These are phyloP conservation scores for Aaosphaeria arxii DNA, from an alignment of 2,329 filamentous ascomycete genomes.

Conservation along the genomic window DNA sequence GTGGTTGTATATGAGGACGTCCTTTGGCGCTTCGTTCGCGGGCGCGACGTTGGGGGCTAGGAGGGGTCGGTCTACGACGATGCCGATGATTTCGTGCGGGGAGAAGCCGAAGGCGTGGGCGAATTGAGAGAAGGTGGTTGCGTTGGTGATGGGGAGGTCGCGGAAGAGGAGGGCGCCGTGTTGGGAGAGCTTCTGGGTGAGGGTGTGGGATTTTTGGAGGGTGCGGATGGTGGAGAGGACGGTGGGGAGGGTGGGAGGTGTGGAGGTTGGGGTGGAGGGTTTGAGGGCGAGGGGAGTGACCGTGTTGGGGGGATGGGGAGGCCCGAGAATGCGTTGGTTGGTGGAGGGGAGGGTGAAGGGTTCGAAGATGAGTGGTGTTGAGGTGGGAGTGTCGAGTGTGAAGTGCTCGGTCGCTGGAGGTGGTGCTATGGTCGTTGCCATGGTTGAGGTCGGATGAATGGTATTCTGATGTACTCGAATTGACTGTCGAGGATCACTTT, in stretches of 20 bases:
- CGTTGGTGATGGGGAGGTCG: constrained; percentile 44
- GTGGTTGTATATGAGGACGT: constrained; percentile 50
- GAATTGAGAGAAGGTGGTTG: constrained; percentile 48
- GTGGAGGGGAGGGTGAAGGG: constrained; percentile 39
- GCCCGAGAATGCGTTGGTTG: constrained; percentile 42
- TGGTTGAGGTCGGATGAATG: not conserved
- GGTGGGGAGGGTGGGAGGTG: constrained; percentile 22
- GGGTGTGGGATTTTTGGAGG: constrained; percentile 25
- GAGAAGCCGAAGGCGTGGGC: constrained; percentile 49
- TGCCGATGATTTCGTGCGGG: constrained; percentile 52
- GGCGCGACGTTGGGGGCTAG: constrained; percentile 46
- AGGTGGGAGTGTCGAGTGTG: constrained; percentile 13
- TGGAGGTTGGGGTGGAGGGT: constrained; percentile 18
- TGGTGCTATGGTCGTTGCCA: constrained; percentile 7
- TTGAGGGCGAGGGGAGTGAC: constrained; percentile 41
- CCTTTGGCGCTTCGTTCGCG: constrained; percentile 49
- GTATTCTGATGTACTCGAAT: too few relatives aligned
- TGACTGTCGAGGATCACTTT: too few relatives aligned
- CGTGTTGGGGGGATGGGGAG: constrained; percentile 38
- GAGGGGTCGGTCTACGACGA: constrained; percentile 46
- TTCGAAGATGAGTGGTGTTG: constrained; percentile 29
- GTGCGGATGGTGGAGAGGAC: constrained; percentile 38
- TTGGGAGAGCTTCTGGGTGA: constrained; percentile 26
- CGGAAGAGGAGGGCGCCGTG: constrained; percentile 50
- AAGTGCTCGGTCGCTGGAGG: constrained; percentile 5